These are phyloP conservation scores for Microbotryomycetes sp. DNA, from an alignment of 1,284 basidiomycete genomes.

Conservation along the genomic window DNA sequence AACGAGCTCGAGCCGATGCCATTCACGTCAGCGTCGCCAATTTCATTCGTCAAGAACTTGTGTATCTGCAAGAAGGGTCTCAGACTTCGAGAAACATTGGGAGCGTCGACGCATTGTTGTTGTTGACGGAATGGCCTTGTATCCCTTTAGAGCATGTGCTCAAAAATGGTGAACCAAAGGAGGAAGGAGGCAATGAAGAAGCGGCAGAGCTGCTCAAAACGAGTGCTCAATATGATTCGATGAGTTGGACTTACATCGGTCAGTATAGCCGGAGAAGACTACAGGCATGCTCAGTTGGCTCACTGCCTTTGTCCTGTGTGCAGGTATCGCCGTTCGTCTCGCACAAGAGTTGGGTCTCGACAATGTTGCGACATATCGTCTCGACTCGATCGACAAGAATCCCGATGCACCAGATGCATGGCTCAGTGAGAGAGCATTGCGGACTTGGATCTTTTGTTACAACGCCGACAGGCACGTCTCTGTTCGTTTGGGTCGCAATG, in stretches of 20 bases:
- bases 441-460: conserved; percentile 29
- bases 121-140: conserved; percentile 30
- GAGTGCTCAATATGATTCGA: conserved; percentile 27
- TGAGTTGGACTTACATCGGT: conserved; percentile 28
- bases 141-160: conserved; percentile 5
- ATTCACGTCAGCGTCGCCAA: conserved; percentile 25
- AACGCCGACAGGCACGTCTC: conserved; percentile 33
- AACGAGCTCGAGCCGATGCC: conserved; percentile 7
- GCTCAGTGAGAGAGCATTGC: conserved; percentile 18
- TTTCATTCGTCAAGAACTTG: conserved; percentile 17
- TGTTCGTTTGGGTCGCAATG: conserved; percentile 26
- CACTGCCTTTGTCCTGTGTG: no score
- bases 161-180: conserved; percentile 3
- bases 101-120: conserved; percentile 28
- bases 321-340: conserved; percentile 27
- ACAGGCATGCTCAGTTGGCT: background rate
- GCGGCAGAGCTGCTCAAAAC: conserved; percentile 16
- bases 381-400: background rate
- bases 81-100: conserved; percentile 21
- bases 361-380: conserved; percentile 11
- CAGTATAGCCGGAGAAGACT: background rate
- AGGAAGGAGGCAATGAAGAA: conserved; percentile 1
- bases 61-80: conserved; percentile 21
- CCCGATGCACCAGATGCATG: conserved; percentile 4
- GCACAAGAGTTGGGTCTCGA: conserved; percentile 31